These are phyloP conservation scores for Eragrostis nindensis DNA, from an alignment of 176 grass and related monocot species.

Conservation along the genomic window DNA sequence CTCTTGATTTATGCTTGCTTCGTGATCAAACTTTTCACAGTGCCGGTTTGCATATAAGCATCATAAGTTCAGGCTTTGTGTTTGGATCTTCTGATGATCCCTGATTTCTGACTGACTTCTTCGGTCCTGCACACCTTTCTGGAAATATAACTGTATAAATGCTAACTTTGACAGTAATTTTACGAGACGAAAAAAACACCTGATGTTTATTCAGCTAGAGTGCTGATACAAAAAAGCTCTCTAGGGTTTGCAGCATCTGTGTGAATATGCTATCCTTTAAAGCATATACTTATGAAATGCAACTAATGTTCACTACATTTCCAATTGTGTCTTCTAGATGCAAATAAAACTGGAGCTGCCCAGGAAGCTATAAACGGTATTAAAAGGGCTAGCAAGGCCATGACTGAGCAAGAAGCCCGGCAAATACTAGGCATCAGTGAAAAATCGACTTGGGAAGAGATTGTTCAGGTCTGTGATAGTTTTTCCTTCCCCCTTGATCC, in stretches of 20 bases:
- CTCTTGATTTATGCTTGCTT: background rate
- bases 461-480: conserved; percentile 56
- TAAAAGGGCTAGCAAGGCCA: conserved; percentile 65
- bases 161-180: background rate
- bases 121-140: background rate
- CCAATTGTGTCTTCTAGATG: conserved; percentile 53
- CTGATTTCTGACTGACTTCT: background rate
- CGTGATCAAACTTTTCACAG: background rate
- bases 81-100: background rate
- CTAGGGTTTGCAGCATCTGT: background rate
- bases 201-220: background rate
- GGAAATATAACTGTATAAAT: background rate
- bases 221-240: background rate
- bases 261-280: background rate
- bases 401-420: conserved; percentile 90
- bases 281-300: background rate
- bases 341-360: conserved; percentile 81
- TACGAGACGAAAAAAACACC: background rate
- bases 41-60: background rate
- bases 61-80: background rate
- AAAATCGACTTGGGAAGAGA: conserved; percentile 75
- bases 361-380: conserved; percentile 83
- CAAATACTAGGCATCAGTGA: conserved; percentile 76
- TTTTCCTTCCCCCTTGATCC: background rate
- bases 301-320: background rate